Conservation (phyloP, 2,329 filamentous ascomycete genomes). For the Fusarium robinianum region DNA sequence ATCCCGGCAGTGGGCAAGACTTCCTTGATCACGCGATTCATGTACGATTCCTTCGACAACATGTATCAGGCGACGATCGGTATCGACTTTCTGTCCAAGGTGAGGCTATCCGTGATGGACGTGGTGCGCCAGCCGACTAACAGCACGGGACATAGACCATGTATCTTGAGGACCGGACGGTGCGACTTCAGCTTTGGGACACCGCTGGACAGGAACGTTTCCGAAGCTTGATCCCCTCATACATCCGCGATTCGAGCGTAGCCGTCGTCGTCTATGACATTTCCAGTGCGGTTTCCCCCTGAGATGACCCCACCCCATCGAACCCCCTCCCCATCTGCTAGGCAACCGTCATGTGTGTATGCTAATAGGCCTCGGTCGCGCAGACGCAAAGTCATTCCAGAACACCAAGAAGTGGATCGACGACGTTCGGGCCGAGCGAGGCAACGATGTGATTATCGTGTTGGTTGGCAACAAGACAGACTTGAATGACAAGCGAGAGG, state of each 20-base stretch:
- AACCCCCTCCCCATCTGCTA: constrained; percentile 7
- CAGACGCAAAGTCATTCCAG: constrained; percentile 93
- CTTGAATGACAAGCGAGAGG: constrained; percentile 96
- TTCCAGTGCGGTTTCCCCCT: constrained; percentile 63
- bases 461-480: constrained; percentile 99
- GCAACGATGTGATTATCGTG: constrained; percentile 98
- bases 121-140: constrained; percentile 10
- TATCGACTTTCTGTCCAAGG: constrained; percentile 99
- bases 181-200: constrained; percentile 97
- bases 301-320: constrained; percentile 27
- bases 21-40: constrained; percentile 97
- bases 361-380: constrained; percentile 23
- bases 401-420: constrained; percentile 99
- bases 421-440: constrained; percentile 92
- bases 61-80: constrained; percentile 99
- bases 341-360: constrained; percentile 11
- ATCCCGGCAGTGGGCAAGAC: constrained; percentile 84
- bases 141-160: constrained; percentile 66
- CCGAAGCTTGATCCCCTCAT: constrained; percentile 94
- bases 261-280: constrained; percentile 99
- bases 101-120: constrained; percentile 44
- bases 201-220: constrained; percentile 98
- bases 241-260: constrained; percentile 97
- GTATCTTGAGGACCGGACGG: constrained; percentile 98
- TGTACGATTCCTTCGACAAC: constrained; percentile 99